A percentile compares a stretch with the other conserved stretches of the same genome.
phyloP scores from a whole-genome alignment of 2,329 filamentous ascomycete genomes.

The Diaporthe helianthi region DNA sequence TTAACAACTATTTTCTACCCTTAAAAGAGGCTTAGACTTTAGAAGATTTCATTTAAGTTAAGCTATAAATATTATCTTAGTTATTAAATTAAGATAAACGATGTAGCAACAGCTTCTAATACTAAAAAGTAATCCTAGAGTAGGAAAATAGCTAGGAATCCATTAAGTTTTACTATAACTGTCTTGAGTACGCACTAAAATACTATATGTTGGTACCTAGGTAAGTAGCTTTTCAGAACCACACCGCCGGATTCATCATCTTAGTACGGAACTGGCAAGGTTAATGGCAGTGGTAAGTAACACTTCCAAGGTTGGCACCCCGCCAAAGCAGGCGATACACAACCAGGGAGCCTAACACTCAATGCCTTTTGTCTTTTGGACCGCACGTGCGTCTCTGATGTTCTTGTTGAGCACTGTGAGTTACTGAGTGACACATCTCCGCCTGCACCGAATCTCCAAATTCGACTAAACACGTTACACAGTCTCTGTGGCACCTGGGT shows the following conservation, averaged over 20 bases:
- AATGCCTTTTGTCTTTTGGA: conserved; percentile 67
- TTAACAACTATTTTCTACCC: no score
- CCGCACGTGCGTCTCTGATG: conserved; percentile 61
- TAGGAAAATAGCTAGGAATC: no score
- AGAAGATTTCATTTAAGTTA: no score
- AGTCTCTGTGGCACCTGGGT: conserved; percentile 55
- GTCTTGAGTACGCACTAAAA: no score
- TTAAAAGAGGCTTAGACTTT: no score
- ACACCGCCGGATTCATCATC: conserved; percentile 59
- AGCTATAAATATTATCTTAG: no score
- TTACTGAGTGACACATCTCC: not conserved
- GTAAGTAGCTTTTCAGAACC: conserved; percentile 63
- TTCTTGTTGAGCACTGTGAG: conserved; percentile 55
- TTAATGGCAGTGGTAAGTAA: conserved; percentile 63
- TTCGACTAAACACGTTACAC: not conserved
- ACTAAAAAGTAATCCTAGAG: no score
- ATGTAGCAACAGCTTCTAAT: no score
- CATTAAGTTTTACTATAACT: no score
- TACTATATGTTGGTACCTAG: no score
- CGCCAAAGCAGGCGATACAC: conserved; percentile 53
- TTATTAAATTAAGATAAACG: no score
- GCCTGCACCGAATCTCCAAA: not conserved
- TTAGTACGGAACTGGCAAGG: conserved; percentile 59
- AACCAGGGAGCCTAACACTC: conserved; percentile 58
- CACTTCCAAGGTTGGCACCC: conserved; percentile 61